These are phyloP conservation scores for Mitragyna speciosa DNA, from an alignment of 257 asterid genomes.

Conservation along the genomic window DNA sequence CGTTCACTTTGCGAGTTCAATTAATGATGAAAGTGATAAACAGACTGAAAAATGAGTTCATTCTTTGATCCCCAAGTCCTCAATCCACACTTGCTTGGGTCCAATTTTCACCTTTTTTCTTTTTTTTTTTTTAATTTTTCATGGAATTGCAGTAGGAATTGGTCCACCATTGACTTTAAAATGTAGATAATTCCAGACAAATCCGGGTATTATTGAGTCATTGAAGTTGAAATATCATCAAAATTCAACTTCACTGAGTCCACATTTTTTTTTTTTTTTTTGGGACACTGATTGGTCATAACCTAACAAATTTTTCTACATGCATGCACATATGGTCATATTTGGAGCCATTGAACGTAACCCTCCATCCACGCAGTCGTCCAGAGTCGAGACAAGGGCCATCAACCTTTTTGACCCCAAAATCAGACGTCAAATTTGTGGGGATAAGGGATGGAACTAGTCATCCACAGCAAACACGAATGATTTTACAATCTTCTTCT, in stretches of 20 bases:
- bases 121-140: slow-evolving; percentile 4
- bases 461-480: background rate
- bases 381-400: slow-evolving; percentile 14
- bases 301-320: background rate
- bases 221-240: background rate
- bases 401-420: slow-evolving; percentile 19
- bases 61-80: background rate
- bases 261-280: slow-evolving; percentile 18
- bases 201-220: background rate
- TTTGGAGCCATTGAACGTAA: background rate
- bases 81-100: slow-evolving; percentile 1
- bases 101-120: background rate
- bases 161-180: slow-evolving; percentile 27
- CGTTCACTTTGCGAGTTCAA: slow-evolving; percentile 22
- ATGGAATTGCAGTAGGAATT: background rate
- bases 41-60: background rate
- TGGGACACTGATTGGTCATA: background rate
- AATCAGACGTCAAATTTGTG: background rate
- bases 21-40: slow-evolving; percentile 23
- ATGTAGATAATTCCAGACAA: slow-evolving; percentile 9
- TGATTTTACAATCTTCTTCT: background rate
- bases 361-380: slow-evolving; percentile 6
- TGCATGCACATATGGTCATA: slow-evolving; percentile 16
- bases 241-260: background rate
- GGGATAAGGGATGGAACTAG: background rate